Conservation (phyloP, 1,284 basidiomycete species). For the Ganoderma lingzhi region DNA sequence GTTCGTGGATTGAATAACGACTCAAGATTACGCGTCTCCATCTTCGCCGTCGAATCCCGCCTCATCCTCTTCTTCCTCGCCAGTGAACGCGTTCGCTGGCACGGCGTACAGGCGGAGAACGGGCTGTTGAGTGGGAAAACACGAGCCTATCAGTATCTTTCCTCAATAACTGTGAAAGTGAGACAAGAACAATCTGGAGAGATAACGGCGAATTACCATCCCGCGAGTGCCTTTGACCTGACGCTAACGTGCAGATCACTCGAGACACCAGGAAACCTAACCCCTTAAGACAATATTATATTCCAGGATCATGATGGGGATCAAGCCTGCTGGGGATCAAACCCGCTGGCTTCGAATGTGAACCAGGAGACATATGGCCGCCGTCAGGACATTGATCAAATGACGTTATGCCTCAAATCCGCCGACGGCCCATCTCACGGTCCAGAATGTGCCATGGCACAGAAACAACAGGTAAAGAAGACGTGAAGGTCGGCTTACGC, state of each 20-base stretch:
- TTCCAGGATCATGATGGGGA: conserved; percentile 1
- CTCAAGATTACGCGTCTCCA: conserved; percentile 39
- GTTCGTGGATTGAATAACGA: neutral
- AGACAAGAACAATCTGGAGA: conserved; percentile 2
- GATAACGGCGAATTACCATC: conserved; percentile 19
- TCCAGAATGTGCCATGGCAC: conserved; percentile 9
- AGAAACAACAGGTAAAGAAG: conserved; percentile 17
- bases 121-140: conserved; percentile 60
- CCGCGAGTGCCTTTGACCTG: conserved; percentile 5
- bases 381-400: conserved; percentile 20
- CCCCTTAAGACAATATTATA: conserved; percentile 4
- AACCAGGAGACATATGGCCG: conserved; percentile 4
- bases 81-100: conserved; percentile 86
- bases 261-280: neutral
- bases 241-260: conserved; percentile 4
- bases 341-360: conserved; percentile 11
- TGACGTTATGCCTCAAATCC: conserved; percentile 21
- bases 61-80: conserved; percentile 63
- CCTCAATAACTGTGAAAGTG: conserved; percentile 8
- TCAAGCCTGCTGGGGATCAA: conserved; percentile 14
- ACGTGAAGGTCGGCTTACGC: conserved; percentile 40
- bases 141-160: conserved; percentile 14
- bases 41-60: conserved; percentile 61
- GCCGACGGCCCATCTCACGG: conserved; percentile 14
- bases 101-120: conserved; percentile 95